Conservation (phyloP, 1,284 basidiomycete species). For the Ganoderma lingzhi region DNA sequence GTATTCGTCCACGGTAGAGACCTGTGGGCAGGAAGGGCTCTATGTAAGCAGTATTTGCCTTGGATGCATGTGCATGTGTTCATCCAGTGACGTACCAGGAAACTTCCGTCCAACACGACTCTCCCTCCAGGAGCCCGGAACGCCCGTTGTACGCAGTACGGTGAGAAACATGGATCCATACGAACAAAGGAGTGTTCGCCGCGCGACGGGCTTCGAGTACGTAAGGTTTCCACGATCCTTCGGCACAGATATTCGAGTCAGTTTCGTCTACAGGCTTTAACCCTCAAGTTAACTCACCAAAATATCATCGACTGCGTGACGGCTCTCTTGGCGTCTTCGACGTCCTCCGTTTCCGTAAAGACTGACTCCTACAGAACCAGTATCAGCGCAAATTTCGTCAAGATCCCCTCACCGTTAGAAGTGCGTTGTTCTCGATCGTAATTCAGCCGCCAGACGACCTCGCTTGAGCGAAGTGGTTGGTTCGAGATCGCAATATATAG, state of each 20-base stretch:
- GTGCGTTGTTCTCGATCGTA: too few relatives aligned
- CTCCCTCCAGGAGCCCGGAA: background rate
- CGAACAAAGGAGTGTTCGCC: background rate
- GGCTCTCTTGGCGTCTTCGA: background rate
- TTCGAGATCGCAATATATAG: too few relatives aligned
- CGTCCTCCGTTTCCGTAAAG: background rate
- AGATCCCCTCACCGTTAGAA: too few relatives aligned
- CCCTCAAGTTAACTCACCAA: background rate
- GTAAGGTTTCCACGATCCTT: background rate
- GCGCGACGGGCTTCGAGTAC: background rate
- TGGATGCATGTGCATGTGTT: background rate
- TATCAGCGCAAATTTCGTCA: background rate
- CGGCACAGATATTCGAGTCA: background rate
- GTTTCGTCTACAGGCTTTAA: background rate
- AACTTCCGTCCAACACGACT: background rate
- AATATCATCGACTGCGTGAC: background rate
- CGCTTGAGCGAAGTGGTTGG: too few relatives aligned
- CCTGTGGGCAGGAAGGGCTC: background rate
- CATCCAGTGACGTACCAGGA: background rate
- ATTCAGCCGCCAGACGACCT: too few relatives aligned
- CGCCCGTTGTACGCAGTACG: background rate
- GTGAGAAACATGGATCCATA: background rate
- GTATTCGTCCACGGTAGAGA: background rate
- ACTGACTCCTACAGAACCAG: background rate
- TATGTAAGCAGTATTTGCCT: too few relatives aligned